Base-by-base conservation (phyloP, 2,329 filamentous ascomycete species). In the Dissoconium aciculare region DNA sequence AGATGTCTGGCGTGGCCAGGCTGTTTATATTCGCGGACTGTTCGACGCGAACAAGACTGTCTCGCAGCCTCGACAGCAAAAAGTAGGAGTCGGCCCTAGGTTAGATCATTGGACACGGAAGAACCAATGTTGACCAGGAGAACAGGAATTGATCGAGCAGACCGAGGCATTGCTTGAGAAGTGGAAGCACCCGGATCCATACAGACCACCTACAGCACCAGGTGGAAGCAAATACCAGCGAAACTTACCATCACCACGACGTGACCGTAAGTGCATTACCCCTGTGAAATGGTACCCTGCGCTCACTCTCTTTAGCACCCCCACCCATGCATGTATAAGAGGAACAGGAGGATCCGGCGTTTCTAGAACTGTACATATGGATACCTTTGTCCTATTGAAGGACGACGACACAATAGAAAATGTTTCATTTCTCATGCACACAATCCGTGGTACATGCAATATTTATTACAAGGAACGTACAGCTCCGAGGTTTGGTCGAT, bases 181-280 rank as follows among this genome's bases (percentile, higher is more conserved):
- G 57, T 98, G 87, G 87, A 95, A 95, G 63, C 89, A 98, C 53
- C 89, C 89, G 3, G 89, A 98, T 56, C 85, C 89, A 17, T 95
- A 93, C 56, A 66, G 71, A 45, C 72, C 78, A 42, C 89, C 89
- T 10, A 92, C 83, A 25, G 87, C 89, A 23, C 89, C 89, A 8
- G 89, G 89, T 68, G 89, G 87, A 44, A 93, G 83, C 42, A 95
- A 95, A 68, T 95, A 79, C 59, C 89, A 95, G 62, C 72, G 89
- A 55, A 98, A 98, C 58, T 56, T 95, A 32, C 81, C 83, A 17
- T 69, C 72, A 35, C 84, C 77, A 17, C 74, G 77, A 44, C 64
- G 91, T 35, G 78, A 83, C 41, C 75, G 87, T 94, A 63, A 68
- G 82, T 46, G 13, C 13, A n/a, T n/a, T n/a, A n/a, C n/a, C n/a